phyloP scores from a whole-genome alignment of 2,329 filamentous ascomycete species.

The Aschersonia sp. region DNA sequence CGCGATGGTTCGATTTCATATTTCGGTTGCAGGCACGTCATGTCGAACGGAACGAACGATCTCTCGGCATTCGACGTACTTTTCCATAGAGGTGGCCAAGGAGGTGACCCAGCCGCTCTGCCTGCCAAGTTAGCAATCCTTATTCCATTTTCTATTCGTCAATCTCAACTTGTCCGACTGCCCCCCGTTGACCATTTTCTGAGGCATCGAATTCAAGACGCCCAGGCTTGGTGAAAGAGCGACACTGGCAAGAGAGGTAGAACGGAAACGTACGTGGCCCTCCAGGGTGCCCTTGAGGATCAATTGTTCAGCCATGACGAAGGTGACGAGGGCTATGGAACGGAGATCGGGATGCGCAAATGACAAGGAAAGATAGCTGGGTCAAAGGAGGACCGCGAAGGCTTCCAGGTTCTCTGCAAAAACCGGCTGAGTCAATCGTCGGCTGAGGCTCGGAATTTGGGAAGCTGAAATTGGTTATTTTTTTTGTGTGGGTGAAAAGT shows the following conservation, averaged over 20 bases:
- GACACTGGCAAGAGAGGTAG: conserved; percentile 6
- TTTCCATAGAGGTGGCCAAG: conserved; percentile 97
- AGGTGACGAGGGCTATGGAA: conserved; percentile 27
- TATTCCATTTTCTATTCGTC: background rate
- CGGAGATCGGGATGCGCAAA: conserved; percentile 13
- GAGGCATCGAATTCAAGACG: no score
- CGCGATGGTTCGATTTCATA: no score
- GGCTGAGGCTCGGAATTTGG: conserved; percentile 5
- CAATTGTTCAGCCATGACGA: conserved; percentile 77
- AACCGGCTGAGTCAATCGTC: conserved; percentile 6
- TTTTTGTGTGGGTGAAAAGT: conserved; percentile 37
- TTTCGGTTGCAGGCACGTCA: background rate
- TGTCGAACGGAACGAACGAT: background rate
- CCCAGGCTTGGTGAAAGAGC: background rate
- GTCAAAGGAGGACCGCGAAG: conserved; percentile 11
- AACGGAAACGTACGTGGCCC: conserved; percentile 61
- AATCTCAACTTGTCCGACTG: background rate
- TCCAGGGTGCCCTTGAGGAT: conserved; percentile 94
- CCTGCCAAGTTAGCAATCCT: background rate
- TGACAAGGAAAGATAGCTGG: conserved; percentile 18
- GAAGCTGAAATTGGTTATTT: conserved; percentile 24
- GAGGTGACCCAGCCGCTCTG: conserved; percentile 96
- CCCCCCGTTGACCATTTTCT: background rate
- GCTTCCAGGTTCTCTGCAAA: conserved; percentile 13
- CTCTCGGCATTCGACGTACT: conserved; percentile 44